Evolutionary conservation across 2,329 filamentous ascomycete species (phyloP).

Genomic region (Fusarium tanahbumbuense): DNA sequence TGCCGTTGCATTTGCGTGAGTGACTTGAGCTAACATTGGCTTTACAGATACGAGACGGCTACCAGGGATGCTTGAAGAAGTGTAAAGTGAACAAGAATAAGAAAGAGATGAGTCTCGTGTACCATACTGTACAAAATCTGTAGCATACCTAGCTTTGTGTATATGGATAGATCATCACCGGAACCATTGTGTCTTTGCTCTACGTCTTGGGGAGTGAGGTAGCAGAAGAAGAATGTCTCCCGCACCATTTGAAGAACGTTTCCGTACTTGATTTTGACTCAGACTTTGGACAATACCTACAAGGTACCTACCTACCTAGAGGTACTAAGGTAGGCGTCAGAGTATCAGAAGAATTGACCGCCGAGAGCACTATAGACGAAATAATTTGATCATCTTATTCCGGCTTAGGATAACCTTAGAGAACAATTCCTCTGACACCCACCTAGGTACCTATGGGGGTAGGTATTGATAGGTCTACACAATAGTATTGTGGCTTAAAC

Average conservation of each 20-base stretch:
- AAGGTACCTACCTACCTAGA: too few relatives aligned
- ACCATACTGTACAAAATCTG: constrained; percentile 41
- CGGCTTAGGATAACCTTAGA: too few relatives aligned
- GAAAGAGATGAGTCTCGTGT: constrained; percentile 16
- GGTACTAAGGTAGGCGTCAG: too few relatives aligned
- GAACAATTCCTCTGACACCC: too few relatives aligned
- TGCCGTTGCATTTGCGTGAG: constrained; percentile 49
- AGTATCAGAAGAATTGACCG: too few relatives aligned
- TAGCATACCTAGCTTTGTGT: constrained; percentile 27
- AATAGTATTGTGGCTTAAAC: constrained; percentile 11
- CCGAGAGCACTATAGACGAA: too few relatives aligned
- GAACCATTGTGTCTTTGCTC: constrained; percentile 8
- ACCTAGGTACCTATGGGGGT: too few relatives aligned
- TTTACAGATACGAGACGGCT: constrained; percentile 70
- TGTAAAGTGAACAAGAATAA: neutral
- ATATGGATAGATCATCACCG: constrained; percentile 26
- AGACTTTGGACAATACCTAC: neutral
- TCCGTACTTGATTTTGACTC: neutral
- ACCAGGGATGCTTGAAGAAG: constrained; percentile 57
- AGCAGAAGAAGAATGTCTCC: constrained; percentile 31
- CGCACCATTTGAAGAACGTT: neutral
- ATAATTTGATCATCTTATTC: too few relatives aligned
- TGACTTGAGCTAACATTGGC: constrained; percentile 1
- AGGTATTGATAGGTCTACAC: neutral
- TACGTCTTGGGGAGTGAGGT: neutral